A percentile compares a stretch with the other conserved stretches of the same genome.
These are phyloP conservation scores for Schizophyllum commune DNA, from an alignment of 1,284 basidiomycete genomes.

Conservation along the genomic window DNA sequence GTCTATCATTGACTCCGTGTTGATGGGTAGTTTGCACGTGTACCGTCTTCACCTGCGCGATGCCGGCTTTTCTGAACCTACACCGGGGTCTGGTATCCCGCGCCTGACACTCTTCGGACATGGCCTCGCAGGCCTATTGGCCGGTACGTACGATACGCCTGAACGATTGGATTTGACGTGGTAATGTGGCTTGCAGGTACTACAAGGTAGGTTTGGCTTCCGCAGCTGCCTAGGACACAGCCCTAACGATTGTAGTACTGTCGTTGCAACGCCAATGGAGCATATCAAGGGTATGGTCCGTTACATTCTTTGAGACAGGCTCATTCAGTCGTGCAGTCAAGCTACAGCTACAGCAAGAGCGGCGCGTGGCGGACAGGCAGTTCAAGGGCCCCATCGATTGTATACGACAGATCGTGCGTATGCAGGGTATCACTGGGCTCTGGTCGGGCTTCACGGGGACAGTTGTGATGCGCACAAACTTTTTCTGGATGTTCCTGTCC, in stretches of 20 bases:
- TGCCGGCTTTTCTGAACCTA: slow-evolving; percentile 44
- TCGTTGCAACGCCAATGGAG: slow-evolving; percentile 69
- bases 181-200: slow-evolving; percentile 45
- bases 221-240: background rate
- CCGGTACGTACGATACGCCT: too few species aligned
- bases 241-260: slow-evolving; percentile 30
- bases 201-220: slow-evolving; percentile 44
- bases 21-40: slow-evolving; percentile 71
- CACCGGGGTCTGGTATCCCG: slow-evolving; percentile 31
- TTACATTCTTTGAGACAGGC: slow-evolving; percentile 1
- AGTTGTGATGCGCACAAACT: slow-evolving; percentile 54
- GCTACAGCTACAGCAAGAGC: slow-evolving; percentile 67
- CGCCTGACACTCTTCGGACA: slow-evolving; percentile 54
- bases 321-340: slow-evolving; percentile 42
- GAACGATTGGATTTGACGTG: too few species aligned
- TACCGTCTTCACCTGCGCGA: slow-evolving; percentile 58
- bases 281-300: slow-evolving; percentile 50
- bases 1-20: slow-evolving; percentile 9
- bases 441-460: slow-evolving; percentile 63
- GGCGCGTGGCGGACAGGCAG: slow-evolving; percentile 42
- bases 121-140: slow-evolving; percentile 56
- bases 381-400: slow-evolving; percentile 64
- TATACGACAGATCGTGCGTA: slow-evolving; percentile 42
- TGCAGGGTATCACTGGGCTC: slow-evolving; percentile 50
- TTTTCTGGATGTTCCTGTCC: slow-evolving; percentile 63